phyloP scores from a whole-genome alignment of 495 filamentous ascomycete genomes.

The Podospora tetraspora region DNA sequence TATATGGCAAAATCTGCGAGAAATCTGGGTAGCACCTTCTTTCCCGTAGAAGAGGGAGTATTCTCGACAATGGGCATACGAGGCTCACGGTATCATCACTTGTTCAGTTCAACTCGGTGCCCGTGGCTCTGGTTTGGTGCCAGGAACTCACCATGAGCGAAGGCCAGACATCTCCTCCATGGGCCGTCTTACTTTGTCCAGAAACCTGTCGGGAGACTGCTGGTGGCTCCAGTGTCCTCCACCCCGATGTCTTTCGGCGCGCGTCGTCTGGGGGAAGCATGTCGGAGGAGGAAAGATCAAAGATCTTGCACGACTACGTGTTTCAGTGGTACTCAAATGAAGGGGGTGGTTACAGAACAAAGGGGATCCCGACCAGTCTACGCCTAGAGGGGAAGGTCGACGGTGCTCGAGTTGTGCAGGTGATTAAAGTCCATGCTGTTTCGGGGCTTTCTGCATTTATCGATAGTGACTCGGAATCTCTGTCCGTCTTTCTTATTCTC shows the following conservation, averaged over 20 bases:
- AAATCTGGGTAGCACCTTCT: background rate
- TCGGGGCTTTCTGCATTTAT: background rate
- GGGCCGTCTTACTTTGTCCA: background rate
- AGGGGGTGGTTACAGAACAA: background rate
- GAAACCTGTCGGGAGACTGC: background rate
- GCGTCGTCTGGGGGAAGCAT: background rate
- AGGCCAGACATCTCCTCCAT: fast-evolving
- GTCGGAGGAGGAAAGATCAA: background rate
- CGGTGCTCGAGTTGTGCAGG: background rate
- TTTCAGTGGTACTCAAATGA: background rate
- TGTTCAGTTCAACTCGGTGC: background rate
- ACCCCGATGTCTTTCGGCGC: background rate
- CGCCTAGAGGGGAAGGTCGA: background rate
- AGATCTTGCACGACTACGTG: background rate
- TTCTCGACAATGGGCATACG: background rate
- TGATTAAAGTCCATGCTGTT: background rate
- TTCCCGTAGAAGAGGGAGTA: fast-evolving
- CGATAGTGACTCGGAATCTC: no score
- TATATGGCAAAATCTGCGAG: no score
- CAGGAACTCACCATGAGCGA: background rate
- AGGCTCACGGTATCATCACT: background rate
- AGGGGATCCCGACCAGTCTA: background rate
- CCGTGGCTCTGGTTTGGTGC: background rate
- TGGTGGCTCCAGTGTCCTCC: no score
- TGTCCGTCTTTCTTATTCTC: no score